Conservation (phyloP, 768 basidiomycete species). For the Hysterangium stoloniferum region DNA sequence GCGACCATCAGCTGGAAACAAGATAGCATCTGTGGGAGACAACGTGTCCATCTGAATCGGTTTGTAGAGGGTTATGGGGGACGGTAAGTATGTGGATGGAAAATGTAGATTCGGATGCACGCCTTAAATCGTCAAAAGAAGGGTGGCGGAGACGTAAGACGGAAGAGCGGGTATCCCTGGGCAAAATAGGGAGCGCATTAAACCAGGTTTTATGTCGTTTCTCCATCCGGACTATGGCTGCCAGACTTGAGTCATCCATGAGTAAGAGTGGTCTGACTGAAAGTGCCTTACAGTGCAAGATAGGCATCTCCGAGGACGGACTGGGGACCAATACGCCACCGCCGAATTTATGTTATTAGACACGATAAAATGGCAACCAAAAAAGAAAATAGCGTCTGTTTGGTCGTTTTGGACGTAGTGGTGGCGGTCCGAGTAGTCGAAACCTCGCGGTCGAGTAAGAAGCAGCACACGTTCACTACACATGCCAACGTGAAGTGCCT, state of each 20-base stretch:
- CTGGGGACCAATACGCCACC: background rate
- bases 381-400: slow-evolving; percentile 1
- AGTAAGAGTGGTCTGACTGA: background rate
- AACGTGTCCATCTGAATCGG: slow-evolving; percentile 50
- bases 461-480: slow-evolving; percentile 10
- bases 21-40: slow-evolving; percentile 56
- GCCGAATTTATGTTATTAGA: background rate
- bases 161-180: background rate
- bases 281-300: background rate
- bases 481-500: slow-evolving; percentile 4
- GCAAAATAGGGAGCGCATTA: background rate
- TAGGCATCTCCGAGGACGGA: background rate
- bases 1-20: slow-evolving; percentile 76
- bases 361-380: background rate
- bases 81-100: background rate
- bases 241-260: background rate
- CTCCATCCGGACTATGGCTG: background rate
- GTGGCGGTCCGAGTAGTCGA: background rate
- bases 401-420: background rate
- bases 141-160: background rate
- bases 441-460: slow-evolving; percentile 5
- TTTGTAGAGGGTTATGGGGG: background rate
- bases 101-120: too few relatives aligned
- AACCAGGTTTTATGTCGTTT: background rate
- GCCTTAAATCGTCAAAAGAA: background rate